Percentiles rank a stretch among this genome's conserved stretches.
These are phyloP conservation scores for Didymella sp. DNA, from an alignment of 2,329 filamentous ascomycete genomes.

Conservation along the genomic window DNA sequence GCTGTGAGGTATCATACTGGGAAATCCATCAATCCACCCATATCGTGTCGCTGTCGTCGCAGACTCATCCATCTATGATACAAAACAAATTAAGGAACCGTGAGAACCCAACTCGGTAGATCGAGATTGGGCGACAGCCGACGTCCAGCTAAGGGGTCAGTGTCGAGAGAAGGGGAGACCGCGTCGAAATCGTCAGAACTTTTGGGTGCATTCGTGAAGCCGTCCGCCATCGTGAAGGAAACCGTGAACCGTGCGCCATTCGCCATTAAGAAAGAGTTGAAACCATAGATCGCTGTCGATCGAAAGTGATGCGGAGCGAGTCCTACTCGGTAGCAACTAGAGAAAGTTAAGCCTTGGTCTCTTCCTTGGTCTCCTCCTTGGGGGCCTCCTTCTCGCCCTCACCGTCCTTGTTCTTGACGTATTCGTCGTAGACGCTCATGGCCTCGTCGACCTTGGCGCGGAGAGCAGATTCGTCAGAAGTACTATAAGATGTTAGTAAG, in stretches of 20 bases:
- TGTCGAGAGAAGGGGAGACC: conserved; percentile 28
- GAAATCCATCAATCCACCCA: conserved; percentile 33
- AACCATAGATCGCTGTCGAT: conserved; percentile 37
- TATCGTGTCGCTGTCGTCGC: conserved; percentile 35
- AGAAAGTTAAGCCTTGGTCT: conserved; percentile 50
- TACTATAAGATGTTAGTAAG: conserved; percentile 61
- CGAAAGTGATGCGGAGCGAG: conserved; percentile 37
- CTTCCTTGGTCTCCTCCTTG: conserved; percentile 57
- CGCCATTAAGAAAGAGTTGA: conserved; percentile 42
- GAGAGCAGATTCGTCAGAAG: conserved; percentile 87
- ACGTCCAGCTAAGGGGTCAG: conserved; percentile 44
- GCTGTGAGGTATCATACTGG: conserved; percentile 42
- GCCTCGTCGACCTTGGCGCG: conserved; percentile 97
- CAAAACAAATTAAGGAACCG: conserved; percentile 39
- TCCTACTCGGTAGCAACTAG: conserved; percentile 41
- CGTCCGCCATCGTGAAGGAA: conserved; percentile 40
- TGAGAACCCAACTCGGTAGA: conserved; percentile 25
- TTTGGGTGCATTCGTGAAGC: conserved; percentile 47
- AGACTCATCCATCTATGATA: conserved; percentile 47
- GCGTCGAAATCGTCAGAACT: conserved; percentile 43
- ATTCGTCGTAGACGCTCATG: conserved; percentile 96
- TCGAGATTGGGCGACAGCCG: conserved; percentile 24
- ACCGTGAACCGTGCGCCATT: conserved; percentile 47
- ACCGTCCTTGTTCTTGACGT: conserved; percentile 78
- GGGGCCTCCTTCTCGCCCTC: conserved; percentile 47